Evolutionary conservation across 108 stramenopile species (phyloP).

Genomic region (Stephanodiscus triporus): DNA sequence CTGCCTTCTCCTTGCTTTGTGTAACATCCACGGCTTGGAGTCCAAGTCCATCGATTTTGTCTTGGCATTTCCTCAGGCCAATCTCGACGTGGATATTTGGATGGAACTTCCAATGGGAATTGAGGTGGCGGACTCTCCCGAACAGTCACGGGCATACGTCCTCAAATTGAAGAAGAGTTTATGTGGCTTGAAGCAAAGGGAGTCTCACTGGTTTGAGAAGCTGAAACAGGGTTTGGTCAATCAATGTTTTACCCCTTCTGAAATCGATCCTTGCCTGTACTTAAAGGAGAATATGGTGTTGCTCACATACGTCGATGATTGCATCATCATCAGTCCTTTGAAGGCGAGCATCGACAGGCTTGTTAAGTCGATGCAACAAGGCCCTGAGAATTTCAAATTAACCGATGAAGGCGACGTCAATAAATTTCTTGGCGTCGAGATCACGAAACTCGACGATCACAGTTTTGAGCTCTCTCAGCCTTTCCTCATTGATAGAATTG

Average conservation of each 20-base stretch:
- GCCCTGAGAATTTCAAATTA: too few relatives aligned
- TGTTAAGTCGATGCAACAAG: neutral
- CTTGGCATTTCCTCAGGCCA: too few relatives aligned
- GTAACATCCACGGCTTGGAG: too few relatives aligned
- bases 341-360: neutral
- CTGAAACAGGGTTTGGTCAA: neutral
- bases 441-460: neutral
- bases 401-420: too few relatives aligned
- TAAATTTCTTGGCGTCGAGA: conserved; percentile 4
- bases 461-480: too few relatives aligned
- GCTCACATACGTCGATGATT: too few relatives aligned
- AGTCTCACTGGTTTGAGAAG: conserved; percentile 15
- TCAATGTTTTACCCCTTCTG: conserved; percentile 7
- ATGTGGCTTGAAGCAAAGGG: conserved; percentile 26
- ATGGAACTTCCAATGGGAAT: conserved; percentile 9
- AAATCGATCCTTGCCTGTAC: too few relatives aligned
- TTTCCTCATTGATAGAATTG: neutral
- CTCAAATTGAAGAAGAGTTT: conserved; percentile 18
- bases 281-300: too few relatives aligned
- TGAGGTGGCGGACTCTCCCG: neutral
- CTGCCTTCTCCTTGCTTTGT: neutral
- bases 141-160: neutral
- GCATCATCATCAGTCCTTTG: too few relatives aligned
- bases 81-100: conserved; percentile 4
- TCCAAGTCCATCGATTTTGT: too few relatives aligned